Evolutionary conservation across 805 yeast species (phyloP).

Genomic region (Isabelozyma heimii): DNA sequence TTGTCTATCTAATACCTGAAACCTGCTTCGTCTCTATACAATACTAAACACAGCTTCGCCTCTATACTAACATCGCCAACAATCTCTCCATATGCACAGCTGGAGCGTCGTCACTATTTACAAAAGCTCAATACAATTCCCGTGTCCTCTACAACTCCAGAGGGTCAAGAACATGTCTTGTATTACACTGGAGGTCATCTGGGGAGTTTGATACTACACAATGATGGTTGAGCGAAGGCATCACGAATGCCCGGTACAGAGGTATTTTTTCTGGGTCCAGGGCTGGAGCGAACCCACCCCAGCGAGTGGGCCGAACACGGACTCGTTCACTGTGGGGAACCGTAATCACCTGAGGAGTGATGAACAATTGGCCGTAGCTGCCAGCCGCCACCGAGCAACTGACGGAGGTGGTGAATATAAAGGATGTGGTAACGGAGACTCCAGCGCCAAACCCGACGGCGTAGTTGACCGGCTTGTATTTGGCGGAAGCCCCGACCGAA

Average conservation of each 20-base stretch:
- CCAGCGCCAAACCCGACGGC: constrained; percentile 4
- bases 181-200: constrained; percentile 4
- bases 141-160: not conserved
- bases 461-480: not conserved
- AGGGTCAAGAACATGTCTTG: not conserved
- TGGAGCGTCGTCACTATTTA: too few species aligned
- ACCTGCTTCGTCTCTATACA: too few species aligned
- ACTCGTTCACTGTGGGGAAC: constrained; percentile 7
- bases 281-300: constrained; percentile 4
- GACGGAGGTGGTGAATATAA: constrained; percentile 4
- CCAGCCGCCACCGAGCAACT: constrained; percentile 12
- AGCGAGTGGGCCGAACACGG: constrained; percentile 3
- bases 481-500: not conserved
- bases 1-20: too few species aligned
- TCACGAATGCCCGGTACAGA: not conserved
- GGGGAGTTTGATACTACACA: constrained; percentile 6
- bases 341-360: constrained; percentile 9
- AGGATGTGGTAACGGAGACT: constrained; percentile 4
- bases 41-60: too few species aligned
- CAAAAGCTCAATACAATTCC: too few species aligned
- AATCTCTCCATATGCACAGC: too few species aligned
- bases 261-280: not conserved
- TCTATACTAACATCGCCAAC: too few species aligned
- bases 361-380: constrained; percentile 11
- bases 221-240: constrained; percentile 8